Evolutionary conservation across 257 asterid species (phyloP), one percentile per base, ranked within the genome.

Genomic region (Fraxinus pennsylvanica): DNA sequence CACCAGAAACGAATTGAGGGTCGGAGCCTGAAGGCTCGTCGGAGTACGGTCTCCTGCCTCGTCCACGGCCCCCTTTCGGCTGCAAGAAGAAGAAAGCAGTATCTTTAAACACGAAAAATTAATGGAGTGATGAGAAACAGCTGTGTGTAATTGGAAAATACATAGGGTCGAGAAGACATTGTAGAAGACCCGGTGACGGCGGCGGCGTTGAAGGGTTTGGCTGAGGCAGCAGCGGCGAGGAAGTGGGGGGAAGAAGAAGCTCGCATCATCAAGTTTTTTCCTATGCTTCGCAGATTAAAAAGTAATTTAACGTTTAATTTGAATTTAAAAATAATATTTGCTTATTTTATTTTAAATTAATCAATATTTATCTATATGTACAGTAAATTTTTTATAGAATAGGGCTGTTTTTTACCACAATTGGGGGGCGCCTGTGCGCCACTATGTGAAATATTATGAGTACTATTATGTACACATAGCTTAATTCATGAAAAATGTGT

Each of bases 111-210:
- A 32, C 43, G 25, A 33, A 6, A 21, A 32, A 30, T 52, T 25
- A 57, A 29, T 50, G 47, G 33, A 74, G 9, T 6, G 19, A 27
- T 9, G 45, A 21, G 69, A 59, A 69, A 76, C 5, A 65, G 9
- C 70, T 13, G 81, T n/a, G 69, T 25, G 75, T 5, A 32, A 14
- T 25, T 0, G 76, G 39, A 36, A 30, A 82, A 86, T 86, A 92
- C 98, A 32, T 81, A 27, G 32, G 88, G 91, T 19, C 86, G 83
- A 50, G 76, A 84, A 70, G 85, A 85, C 97, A 94, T 92, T 78
- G 78, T 61, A 61, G 86, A 21, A 22, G 68, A 22, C 68, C 17
- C 68, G 79, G 77, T 54, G 59, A 86, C 72, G 41, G 82, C 72
- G 75, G 82, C 25, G 73, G 54, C 9, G 68, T 82, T 6, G 69